Conservation (phyloP, 139 green algal genomes). For the Helicosporidium sp. region DNA sequence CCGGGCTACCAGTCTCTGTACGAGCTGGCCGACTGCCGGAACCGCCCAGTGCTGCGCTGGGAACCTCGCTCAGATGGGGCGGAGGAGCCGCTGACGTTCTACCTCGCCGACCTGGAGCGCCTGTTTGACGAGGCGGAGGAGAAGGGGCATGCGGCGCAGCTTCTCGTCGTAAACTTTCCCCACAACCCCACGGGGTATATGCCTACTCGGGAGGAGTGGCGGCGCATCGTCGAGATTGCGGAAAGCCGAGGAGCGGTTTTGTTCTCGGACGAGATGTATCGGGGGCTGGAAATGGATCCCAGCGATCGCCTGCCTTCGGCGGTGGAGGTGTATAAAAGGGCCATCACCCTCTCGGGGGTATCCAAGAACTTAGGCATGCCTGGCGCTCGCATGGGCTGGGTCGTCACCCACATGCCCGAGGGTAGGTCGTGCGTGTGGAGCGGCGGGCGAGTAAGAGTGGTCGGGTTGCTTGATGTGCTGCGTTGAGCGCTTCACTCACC, state of each 20-base stretch:
- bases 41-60: too few relatives aligned
- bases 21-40: slow-evolving; percentile 33
- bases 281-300: slow-evolving; percentile 27
- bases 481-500: too few relatives aligned
- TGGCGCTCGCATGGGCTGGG: slow-evolving; percentile 39
- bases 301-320: slow-evolving; percentile 22
- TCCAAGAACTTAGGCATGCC: slow-evolving; percentile 46
- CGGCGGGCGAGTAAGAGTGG: slow-evolving; percentile 5
- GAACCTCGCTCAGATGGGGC: too few relatives aligned
- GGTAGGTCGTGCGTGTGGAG: slow-evolving; percentile 1
- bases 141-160: too few relatives aligned
- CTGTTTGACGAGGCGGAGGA: slow-evolving; percentile 3
- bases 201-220: slow-evolving; percentile 15
- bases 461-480: slow-evolving; percentile 13
- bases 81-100: slow-evolving; percentile 11
- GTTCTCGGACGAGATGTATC: slow-evolving; percentile 68
- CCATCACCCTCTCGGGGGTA: slow-evolving; percentile 40
- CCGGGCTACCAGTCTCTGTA: slow-evolving; percentile 61
- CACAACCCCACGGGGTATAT: slow-evolving; percentile 58
- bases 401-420: slow-evolving; percentile 11
- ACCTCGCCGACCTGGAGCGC: slow-evolving; percentile 10
- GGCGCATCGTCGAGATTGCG: slow-evolving; percentile 12
- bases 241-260: slow-evolving; percentile 18
- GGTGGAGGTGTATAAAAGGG: slow-evolving; percentile 27
- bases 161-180: slow-evolving; percentile 63